Evolutionary conservation across 257 asterid genomes (phyloP).

Genomic region (Nyctanthes arbortristis): DNA sequence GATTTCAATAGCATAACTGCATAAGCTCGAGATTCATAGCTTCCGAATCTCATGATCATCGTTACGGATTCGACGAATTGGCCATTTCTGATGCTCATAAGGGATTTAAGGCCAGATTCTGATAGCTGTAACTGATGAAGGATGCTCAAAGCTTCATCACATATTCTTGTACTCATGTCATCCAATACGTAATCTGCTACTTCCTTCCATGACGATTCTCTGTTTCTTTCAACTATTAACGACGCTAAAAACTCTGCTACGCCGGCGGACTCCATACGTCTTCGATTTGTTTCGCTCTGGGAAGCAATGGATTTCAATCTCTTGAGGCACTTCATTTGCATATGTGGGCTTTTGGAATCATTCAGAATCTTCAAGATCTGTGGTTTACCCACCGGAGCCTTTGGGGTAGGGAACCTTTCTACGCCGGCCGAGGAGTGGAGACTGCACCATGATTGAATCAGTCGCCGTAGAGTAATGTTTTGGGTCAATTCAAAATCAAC

Average conservation of each 20-base stretch:
- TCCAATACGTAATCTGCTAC: background rate
- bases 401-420: constrained; percentile 52
- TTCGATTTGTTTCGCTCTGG: constrained; percentile 39
- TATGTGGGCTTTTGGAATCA: constrained; percentile 29
- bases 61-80: constrained; percentile 32
- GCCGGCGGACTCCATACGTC: constrained; percentile 47
- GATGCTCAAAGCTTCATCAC: constrained; percentile 40
- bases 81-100: constrained; percentile 8
- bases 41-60: constrained; percentile 34
- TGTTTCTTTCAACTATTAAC: constrained; percentile 13
- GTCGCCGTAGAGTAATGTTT: constrained; percentile 43
- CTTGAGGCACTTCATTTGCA: constrained; percentile 27
- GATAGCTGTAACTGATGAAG: constrained; percentile 41
- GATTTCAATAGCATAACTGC: constrained; percentile 37
- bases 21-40: constrained; percentile 47
- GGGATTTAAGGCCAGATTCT: constrained; percentile 30
- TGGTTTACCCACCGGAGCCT: constrained; percentile 35
- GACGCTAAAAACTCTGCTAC: constrained; percentile 39
- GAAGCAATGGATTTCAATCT: constrained; percentile 42
- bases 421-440: constrained; percentile 43
- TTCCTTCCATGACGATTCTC: background rate
- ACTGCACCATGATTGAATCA: constrained; percentile 52
- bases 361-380: constrained; percentile 39
- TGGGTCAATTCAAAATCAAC: constrained; percentile 37
- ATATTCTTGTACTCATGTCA: background rate